These are phyloP conservation scores for Chaetothyriales sp. DNA, from an alignment of 2,329 filamentous ascomycete genomes.

Conservation along the genomic window DNA sequence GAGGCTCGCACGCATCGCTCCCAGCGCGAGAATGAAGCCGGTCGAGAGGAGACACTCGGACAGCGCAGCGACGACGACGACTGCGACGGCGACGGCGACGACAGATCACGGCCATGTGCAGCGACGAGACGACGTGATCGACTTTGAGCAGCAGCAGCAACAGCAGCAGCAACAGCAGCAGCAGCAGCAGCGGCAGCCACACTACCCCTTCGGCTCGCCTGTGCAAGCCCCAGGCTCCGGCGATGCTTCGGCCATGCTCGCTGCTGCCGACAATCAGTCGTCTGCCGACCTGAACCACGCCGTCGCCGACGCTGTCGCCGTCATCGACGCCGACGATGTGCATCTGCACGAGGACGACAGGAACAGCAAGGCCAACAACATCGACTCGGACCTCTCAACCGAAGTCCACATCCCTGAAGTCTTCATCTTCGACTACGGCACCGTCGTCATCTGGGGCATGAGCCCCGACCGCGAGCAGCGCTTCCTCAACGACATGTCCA, in stretches of 20 bases:
- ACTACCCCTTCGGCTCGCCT: conserved; percentile 18
- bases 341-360: neutral
- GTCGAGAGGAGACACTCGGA: conserved; percentile 36
- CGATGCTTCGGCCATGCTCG: conserved; percentile 3
- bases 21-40: conserved; percentile 12
- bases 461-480: conserved; percentile 73
- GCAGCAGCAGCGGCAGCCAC: conserved; percentile 17
- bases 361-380: conserved; percentile 6
- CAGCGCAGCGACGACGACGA: conserved; percentile 57
- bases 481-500: conserved; percentile 85
- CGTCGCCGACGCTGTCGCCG: conserved; percentile 15
- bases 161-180: too few species aligned
- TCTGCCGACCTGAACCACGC: conserved; percentile 7
- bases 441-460: conserved; percentile 98
- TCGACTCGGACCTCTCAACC: conserved; percentile 57
- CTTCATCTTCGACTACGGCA: conserved; percentile 94
- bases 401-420: conserved; percentile 84
- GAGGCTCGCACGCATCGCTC: conserved; percentile 10
- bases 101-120: conserved; percentile 46
- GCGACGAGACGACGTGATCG: conserved; percentile 49
- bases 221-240: conserved; percentile 10
- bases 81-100: conserved; percentile 58
- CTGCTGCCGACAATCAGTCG: conserved; percentile 8
- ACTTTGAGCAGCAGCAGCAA: conserved; percentile 36
- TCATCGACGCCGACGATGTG: conserved; percentile 1